Conservation (phyloP, 225 moss, liverwort and hornwort genomes). For the Neckera pumila region DNA sequence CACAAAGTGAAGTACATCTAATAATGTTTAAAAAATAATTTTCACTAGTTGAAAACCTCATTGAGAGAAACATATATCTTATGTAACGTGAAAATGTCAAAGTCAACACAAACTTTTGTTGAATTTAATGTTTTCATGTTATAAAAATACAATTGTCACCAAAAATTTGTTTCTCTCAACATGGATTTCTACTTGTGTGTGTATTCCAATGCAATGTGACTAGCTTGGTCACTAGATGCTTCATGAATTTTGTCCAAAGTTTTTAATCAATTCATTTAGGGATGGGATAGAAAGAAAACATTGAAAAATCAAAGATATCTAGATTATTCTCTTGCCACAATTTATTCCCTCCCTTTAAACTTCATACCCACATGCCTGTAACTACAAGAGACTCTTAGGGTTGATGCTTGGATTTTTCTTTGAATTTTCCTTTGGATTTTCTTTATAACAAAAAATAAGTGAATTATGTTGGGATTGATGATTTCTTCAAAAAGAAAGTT, state of each 20-base stretch:
- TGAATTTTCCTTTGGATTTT: too few species aligned
- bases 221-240: neutral
- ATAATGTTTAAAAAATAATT: neutral
- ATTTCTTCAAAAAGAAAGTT: neutral
- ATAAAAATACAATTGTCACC: neutral
- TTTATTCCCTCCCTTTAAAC: accelerated
- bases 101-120: neutral
- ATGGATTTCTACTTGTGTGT: neutral
- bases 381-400: neutral
- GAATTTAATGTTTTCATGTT: accelerated
- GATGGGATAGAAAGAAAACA: accelerated
- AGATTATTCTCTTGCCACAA: neutral
- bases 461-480: neutral
- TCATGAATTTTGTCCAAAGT: neutral
- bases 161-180: neutral
- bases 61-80: neutral
- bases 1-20: neutral
- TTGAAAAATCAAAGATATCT: neutral
- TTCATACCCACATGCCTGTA: neutral
- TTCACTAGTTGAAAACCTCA: neutral
- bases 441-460: neutral
- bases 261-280: neutral
- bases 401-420: neutral
- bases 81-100: neutral
- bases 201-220: accelerated